Evolutionary conservation across 371 early-diverging fungal genomes (phyloP).

Genomic region (Mucor indicus): DNA sequence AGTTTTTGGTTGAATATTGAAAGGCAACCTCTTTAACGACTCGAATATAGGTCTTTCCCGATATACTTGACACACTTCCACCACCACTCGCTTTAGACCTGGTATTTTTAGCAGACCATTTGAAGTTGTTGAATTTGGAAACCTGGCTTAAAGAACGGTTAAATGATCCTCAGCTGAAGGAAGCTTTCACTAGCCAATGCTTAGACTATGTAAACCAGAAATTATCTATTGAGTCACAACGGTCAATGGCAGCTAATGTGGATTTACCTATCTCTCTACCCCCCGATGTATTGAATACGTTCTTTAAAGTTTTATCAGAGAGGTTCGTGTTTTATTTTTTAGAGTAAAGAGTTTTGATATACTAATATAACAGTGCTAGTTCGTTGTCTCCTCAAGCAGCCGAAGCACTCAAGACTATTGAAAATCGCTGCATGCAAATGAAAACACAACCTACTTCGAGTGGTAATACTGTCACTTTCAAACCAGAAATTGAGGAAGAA

Average conservation of each 20-base stretch:
- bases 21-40: too few species aligned
- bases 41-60: constrained; percentile 57
- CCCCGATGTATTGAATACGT: constrained; percentile 61
- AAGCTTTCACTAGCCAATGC: constrained; percentile 65
- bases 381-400: constrained; percentile 59
- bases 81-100: constrained; percentile 76
- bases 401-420: constrained; percentile 58
- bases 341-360: too few species aligned
- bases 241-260: background rate
- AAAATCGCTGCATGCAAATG: constrained; percentile 57
- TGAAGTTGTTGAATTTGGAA: constrained; percentile 77
- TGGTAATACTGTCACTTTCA: constrained; percentile 38
- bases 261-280: constrained; percentile 52
- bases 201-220: constrained; percentile 77
- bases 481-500: constrained; percentile 66
- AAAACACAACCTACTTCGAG: constrained; percentile 57
- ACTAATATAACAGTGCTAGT: too few species aligned
- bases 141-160: constrained; percentile 81
- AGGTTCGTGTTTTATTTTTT: constrained; percentile 4
- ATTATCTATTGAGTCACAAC: constrained; percentile 36
- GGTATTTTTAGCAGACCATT: constrained; percentile 72
- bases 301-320: constrained; percentile 50
- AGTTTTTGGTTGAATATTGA: too few species aligned
- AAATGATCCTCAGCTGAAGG: constrained; percentile 27
- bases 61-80: constrained; percentile 69